Evolutionary conservation across 129 eudicot genomes (phyloP), one percentile per base, ranked within the genome.

Genomic region (Tanacetum coccineum): DNA sequence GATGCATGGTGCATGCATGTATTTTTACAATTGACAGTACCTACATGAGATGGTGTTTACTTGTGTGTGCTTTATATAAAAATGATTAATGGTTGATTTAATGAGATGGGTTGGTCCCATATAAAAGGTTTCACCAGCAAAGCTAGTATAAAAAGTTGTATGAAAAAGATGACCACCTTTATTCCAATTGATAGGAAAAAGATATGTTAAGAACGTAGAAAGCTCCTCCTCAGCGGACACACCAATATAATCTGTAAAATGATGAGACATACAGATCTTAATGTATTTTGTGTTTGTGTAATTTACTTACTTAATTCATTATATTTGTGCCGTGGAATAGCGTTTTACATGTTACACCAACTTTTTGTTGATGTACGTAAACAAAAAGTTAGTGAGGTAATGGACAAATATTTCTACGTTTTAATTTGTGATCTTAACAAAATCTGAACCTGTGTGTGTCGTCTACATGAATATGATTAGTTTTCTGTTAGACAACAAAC

Each of bases 401-500:
- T 36, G 10, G 42, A 36, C 42, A 36, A 6, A 36, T 36, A 32
- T 36, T 36, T 36, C n/a, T 7, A 22, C 25, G 25, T 22, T 22
- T 3, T 32, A n/a, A n/a, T 32, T 32, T 32, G 40, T 6, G 40
- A 6, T 36, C 9, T 36, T 36, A 5, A 36, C 40, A 36, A 36
- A 6, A 36, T 36, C 42, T 36, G 0, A 36, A 36, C 10, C 42
- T 7, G 10, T 36, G 42, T 36, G 42, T 51, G 74, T 67, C 55
- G 68, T 75, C 74, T 21, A 60, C 17, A 1, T 39, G 22, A 52
- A 51, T 17, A 68, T 75, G 58, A 75, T 75, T 75, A 59, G 19
- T 68, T 32, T 76, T 68, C 79, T 75, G 79, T 75, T 75, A 67
- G 70, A 76, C 70, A 76, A 76, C 80, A 22, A 76, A 69, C 80